Conservation (phyloP, 208 protist genomes). For the Acanthamoeba triangularis region DNA sequence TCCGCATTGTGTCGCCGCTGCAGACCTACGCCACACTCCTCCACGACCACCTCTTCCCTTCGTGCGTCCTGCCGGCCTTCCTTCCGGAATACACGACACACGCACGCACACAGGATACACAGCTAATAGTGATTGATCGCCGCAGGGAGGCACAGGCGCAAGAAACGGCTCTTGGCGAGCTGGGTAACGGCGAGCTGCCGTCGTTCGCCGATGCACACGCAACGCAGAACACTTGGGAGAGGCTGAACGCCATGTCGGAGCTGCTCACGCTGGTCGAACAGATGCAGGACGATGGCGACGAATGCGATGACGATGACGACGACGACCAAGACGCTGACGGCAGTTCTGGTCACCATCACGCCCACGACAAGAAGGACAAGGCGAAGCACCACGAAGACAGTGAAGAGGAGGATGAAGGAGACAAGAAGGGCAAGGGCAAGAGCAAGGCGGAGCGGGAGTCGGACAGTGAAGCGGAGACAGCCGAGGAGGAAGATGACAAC, state of each 20-base stretch:
- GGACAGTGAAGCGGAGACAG: not conserved
- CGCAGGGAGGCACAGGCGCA: not conserved
- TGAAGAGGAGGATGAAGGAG: not conserved
- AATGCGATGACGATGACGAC: not conserved
- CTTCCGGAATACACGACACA: not conserved
- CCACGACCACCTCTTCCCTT: conserved; percentile 15
- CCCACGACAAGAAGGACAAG: not conserved
- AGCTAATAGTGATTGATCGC: not conserved
- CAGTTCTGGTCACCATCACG: not conserved
- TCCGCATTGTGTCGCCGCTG: not conserved
- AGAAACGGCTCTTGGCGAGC: not conserved
- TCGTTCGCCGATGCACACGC: not conserved
- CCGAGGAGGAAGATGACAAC: not conserved
- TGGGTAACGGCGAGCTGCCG: not conserved
- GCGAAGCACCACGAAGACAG: not conserved
- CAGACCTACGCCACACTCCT: conserved; percentile 3
- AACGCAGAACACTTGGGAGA: not conserved
- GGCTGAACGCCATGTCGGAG: not conserved
- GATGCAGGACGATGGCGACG: not conserved
- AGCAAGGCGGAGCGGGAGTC: not conserved
- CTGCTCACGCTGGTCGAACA: not conserved
- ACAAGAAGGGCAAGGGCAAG: conserved; percentile 16
- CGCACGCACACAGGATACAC: not conserved
- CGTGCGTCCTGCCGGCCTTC: not conserved
- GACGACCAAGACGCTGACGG: not conserved